Evolutionary conservation across 2,329 filamentous ascomycete genomes (phyloP), one percentile per base, ranked within the genome.

Genomic region (Pseudogymnoascus sp.): DNA sequence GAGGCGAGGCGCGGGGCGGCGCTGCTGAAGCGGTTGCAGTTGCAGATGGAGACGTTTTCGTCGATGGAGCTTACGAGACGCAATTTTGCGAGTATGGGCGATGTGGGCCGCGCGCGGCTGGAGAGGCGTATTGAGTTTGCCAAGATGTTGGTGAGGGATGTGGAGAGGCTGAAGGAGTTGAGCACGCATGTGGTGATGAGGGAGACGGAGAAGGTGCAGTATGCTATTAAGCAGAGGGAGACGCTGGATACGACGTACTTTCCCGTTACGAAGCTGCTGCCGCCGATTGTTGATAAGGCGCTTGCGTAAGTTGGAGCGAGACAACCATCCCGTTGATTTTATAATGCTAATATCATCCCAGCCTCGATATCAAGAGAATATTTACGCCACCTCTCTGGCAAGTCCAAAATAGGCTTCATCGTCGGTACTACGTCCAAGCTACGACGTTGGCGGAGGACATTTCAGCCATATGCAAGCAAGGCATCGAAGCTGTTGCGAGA

Each of bases 1-100:
- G 95, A 99, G 75, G 90, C 93, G 66, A 87, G 95, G 35, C 84
- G 95, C 64, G 95, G 95, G 56, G 95, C 95, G 31, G 91, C 95
- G 3, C 81, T 99, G 62, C 82, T 99, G 65, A 98, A 98, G 77
- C 87, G 95, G 37, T 81, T 99, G 19, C 95, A 99, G 74, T 78
- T 98, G 63, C 93, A 97, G 75, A 89, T 97, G 82, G 93, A 98
- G 75, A 91, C 91, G 0, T 99, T 98, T 75, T 93, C 93, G 6
- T 96, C 92, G 0, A 96, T 97, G 89, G 95, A 99, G 76, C 88
- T 99, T 68, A 97, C 95, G 2, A 85, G 95, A 61, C 89, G 95
- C 64, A 93, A 98, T 75, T 99, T 97, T 75, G 89, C 89, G n/a
- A 89, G 89, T 38, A 96, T 98, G 91, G 95, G 95, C 6, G 87